These are phyloP conservation scores for Picochlorum sp. DNA, from an alignment of 139 green algal species.

Conservation along the genomic window DNA sequence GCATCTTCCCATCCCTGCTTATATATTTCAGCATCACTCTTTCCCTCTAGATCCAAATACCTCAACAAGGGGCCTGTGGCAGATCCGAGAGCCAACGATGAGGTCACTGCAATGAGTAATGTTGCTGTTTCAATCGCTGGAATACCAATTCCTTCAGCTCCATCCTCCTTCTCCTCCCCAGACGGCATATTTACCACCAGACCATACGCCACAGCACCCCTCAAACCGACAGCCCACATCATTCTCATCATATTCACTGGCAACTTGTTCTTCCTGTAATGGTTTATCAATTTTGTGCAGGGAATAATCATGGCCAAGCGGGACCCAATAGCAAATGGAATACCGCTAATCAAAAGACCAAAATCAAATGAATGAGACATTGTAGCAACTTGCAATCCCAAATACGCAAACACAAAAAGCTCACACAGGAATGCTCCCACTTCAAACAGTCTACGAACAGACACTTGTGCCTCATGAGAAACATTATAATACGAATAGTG, in stretches of 20 bases:
- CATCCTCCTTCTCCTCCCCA: slow-evolving; percentile 20
- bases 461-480: slow-evolving; percentile 28
- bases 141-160: slow-evolving; percentile 29
- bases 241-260: slow-evolving; percentile 43
- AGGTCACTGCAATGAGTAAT: slow-evolving; percentile 55
- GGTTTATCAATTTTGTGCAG: slow-evolving; percentile 50
- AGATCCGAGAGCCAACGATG: slow-evolving; percentile 45
- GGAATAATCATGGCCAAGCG: slow-evolving; percentile 54
- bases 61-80: slow-evolving; percentile 33
- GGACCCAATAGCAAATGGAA: slow-evolving; percentile 45
- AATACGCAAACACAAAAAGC: slow-evolving; percentile 67
- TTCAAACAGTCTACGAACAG: slow-evolving; percentile 39
- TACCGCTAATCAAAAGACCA: slow-evolving; percentile 30
- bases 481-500: slow-evolving; percentile 61
- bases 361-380: neutral
- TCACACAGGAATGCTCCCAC: slow-evolving; percentile 51
- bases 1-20: slow-evolving; percentile 19
- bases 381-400: slow-evolving; percentile 50
- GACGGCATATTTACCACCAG: slow-evolving; percentile 54
- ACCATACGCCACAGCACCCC: slow-evolving; percentile 63
- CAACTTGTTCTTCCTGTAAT: slow-evolving; percentile 22
- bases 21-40: slow-evolving; percentile 29
- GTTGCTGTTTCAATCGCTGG: slow-evolving; percentile 63
- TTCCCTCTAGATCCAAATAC: slow-evolving; percentile 31
- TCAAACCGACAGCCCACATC: slow-evolving; percentile 52